Base-by-base conservation (phyloP, 768 basidiomycete species). In the Pholiota microspora region DNA sequence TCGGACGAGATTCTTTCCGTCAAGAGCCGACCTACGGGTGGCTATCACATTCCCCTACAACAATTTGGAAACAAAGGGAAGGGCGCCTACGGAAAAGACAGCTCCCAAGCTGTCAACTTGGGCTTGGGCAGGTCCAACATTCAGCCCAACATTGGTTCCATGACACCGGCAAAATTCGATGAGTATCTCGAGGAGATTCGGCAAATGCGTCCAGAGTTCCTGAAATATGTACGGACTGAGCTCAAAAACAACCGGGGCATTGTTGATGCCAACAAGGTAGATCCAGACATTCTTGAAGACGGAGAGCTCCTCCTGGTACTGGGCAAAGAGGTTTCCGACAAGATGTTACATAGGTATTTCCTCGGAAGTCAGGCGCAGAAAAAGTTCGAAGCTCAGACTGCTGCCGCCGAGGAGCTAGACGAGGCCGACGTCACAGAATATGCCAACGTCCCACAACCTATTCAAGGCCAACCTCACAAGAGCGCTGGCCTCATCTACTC, bases 391-490 rank as follows among this genome's bases (percentile, higher is more conserved):
- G 40, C 40, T 12, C 45, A 46, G 47, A 55, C 53, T 29, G 23
- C 44, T 12, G 53, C 55, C 12, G 47, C 49, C 5, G 32, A 63
- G 27, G 58, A 51, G 23, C 36, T 45, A 29, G 52, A 63, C 28
- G 59, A 13, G 32, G 9, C 48, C 13, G 34, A 21, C 25, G 44
- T 35, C 7, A 56, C 59, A 7, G 36, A 45, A 9, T 40, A 45
- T n/a, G 59, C 60, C 24, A 65, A 65, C 47, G 47, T 45, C 21
- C 60, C 64, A 4, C 61, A 64, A 38, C 62, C 61, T 5, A 84
- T 92, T 57, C 82, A 84, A 56, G 84, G 80, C 38, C 75, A 80
- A 52, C 88, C 88, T 0, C 91, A 92, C 59, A 76, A 71, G 24
- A 75, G 69, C 32, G 89, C 77, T 34, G 91, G 81, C 2, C 74